Evolutionary conservation across 1,139 yeast genomes (phyloP), one percentile per base, ranked within the genome.

Genomic region (Debaryomyces fabryi): DNA sequence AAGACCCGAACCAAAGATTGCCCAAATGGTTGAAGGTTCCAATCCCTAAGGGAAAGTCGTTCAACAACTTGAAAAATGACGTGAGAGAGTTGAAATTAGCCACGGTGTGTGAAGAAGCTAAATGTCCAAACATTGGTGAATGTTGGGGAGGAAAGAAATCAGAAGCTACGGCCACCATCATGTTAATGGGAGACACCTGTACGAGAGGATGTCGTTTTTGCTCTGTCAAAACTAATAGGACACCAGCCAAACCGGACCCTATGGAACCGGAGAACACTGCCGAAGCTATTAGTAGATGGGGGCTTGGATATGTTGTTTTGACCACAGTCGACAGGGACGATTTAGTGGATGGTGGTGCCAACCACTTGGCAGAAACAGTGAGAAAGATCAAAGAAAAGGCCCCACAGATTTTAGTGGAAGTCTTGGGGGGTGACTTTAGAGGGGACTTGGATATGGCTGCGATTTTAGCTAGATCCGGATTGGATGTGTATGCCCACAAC

Each of bases 321-420:
- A 95, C 99, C 20, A 92, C 99, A 0, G 99, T 95, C 29, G 99
- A 95, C 67, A 82, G 99, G 71, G 99, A 95, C 67, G 99, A 95
- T 68, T 76, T 93, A 58, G 60, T 77, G 1, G 99, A 95, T 62
- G 98, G 99, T 49, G 99, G 99, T 42, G 85, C 97, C 2, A 76
- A 81, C 52, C 99, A 95, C 69, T 82, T 95, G 64, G 86, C 95
- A 0, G 89, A 88, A 60, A 93, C 99, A 0, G 97, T 95, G 13
- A 71, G 70, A 57, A 82, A 81, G 62, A 92, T 95, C 58, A 95
- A 95, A 66, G 75, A 79, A 54, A 92, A 92, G 66, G 92, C 97
- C 0, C 96, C 97, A 1, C 90, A 89, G 50, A 91, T 89, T 46
- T 76, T 92, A 36, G 98, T 95, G 10, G 99, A 95, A 69, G 93